phyloP scores from a whole-genome alignment of 2,329 filamentous ascomycete species.

The Sarocladium brachiariae region DNA sequence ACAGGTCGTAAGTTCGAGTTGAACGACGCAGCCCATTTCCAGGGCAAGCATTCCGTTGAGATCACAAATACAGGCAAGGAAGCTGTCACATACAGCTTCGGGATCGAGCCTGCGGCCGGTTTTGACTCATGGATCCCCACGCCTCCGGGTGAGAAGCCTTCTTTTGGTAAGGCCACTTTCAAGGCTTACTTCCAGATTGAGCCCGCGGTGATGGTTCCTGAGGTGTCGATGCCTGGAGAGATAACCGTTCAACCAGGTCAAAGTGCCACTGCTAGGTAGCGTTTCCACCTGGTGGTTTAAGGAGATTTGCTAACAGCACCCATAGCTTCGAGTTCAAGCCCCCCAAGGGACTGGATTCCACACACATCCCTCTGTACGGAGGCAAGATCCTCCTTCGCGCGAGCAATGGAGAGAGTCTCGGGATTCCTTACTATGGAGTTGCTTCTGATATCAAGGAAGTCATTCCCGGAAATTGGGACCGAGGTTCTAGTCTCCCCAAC shows the following conservation, averaged over 20 bases:
- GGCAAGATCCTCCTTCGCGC: slow-evolving; percentile 26
- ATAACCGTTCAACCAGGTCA: not conserved
- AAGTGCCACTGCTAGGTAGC: not conserved
- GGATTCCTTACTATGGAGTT: slow-evolving; percentile 19
- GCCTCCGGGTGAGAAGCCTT: slow-evolving; percentile 4
- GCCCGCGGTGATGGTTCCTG: not conserved
- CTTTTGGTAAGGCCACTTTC: slow-evolving; percentile 2
- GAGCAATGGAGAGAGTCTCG: slow-evolving; percentile 23
- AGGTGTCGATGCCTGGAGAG: not conserved
- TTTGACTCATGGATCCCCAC: slow-evolving; percentile 22
- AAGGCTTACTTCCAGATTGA: slow-evolving; percentile 11
- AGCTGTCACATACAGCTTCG: slow-evolving; percentile 27
- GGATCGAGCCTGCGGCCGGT: slow-evolving; percentile 25
- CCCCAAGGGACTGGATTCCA: slow-evolving; percentile 11
- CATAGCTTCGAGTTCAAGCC: slow-evolving; percentile 5
- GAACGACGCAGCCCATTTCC: slow-evolving; percentile 36
- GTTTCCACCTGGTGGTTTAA: no score
- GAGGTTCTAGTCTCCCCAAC: not conserved
- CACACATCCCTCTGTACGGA: slow-evolving; percentile 25
- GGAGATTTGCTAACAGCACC: no score
- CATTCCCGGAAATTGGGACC: not conserved
- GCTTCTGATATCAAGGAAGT: slow-evolving; percentile 4
- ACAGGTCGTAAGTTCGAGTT: slow-evolving; percentile 29
- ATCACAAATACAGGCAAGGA: slow-evolving; percentile 33
- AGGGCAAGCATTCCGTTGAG: slow-evolving; percentile 14